Percentiles rank a stretch among this genome's conserved stretches.
Evolutionary conservation across 2,329 filamentous ascomycete genomes (phyloP).

Genomic region (Cadophora gregata): DNA sequence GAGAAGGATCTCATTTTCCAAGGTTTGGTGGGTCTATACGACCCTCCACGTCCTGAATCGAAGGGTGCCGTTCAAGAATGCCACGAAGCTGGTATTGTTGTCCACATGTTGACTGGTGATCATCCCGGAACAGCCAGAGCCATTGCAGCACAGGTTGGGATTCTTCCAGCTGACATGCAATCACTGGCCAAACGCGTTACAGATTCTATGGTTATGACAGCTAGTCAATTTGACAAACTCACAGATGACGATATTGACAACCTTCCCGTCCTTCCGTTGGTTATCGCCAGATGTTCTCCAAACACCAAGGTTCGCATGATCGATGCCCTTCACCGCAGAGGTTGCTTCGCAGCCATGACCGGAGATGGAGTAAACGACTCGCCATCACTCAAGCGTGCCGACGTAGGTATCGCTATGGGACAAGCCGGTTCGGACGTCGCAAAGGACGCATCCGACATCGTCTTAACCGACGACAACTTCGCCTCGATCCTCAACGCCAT

Average conservation of each 20-base stretch:
- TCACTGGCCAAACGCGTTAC: slow-evolving; percentile 66
- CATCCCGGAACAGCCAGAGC: slow-evolving; percentile 79
- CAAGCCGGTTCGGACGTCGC: slow-evolving; percentile 67
- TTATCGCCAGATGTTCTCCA: slow-evolving; percentile 84
- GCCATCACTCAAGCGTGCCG: slow-evolving; percentile 63
- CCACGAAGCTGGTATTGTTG: slow-evolving; percentile 70
- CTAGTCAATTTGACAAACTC: slow-evolving; percentile 79
- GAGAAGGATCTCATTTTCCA: slow-evolving; percentile 75
- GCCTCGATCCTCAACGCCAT: slow-evolving; percentile 74
- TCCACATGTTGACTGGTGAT: slow-evolving; percentile 85
- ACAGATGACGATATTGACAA: slow-evolving; percentile 77
- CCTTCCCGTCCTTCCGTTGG: slow-evolving; percentile 76
- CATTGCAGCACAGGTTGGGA: slow-evolving; percentile 80
- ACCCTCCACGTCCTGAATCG: slow-evolving; percentile 64
- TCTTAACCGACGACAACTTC: slow-evolving; percentile 75
- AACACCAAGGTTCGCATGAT: slow-evolving; percentile 92
- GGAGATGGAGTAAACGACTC: slow-evolving; percentile 54
- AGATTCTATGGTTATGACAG: slow-evolving; percentile 75
- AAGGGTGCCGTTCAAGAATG: slow-evolving; percentile 62
- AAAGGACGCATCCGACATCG: slow-evolving; percentile 66
- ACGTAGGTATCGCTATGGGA: slow-evolving; percentile 70
- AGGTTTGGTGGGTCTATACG: slow-evolving; percentile 67
- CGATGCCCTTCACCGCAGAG: slow-evolving; percentile 79
- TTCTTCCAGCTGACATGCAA: slow-evolving; percentile 69
- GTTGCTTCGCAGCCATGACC: slow-evolving; percentile 64